Base-by-base conservation (phyloP, 306 rosid species). In the Carpinus viminea region DNA sequence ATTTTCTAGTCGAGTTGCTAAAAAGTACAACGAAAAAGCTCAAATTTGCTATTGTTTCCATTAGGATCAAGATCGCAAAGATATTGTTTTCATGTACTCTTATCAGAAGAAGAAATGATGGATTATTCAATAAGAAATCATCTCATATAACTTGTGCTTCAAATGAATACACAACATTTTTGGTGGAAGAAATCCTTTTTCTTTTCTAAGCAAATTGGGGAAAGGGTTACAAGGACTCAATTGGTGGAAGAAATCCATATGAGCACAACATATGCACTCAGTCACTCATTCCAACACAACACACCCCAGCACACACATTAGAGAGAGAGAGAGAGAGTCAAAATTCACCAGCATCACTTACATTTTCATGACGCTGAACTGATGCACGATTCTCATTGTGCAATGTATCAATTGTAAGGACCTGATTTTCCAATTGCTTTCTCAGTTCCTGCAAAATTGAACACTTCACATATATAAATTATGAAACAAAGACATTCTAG, bases 371-470 rank as follows among this genome's bases (percentile, higher is more conserved):
- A 60, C 36, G 85, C 77, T 90, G 96, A 66, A 78, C 78, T 57
- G 80, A 82, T 50, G 86, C 78, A 72, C 91, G 97, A 74, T 86
- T 90, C 77, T 93, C 96, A 65, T 72, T 84, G 34, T 54, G 91
- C 80, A 95, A 65, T 55, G 74, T 81, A 80, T 91, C 98, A 70
- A 87, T 88, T 59, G 84, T 84, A 84, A 83, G 72, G 79, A 90
- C 94, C 71, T 91, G 99, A 81, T 64, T 77, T 82, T 95, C 99
- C 83, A 95, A 85, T 85, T 91, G 99, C 92, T 91, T 93, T 87
- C 99, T 91, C 83, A 95, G 84, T 83, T 93, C 98, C 99, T 95
- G 88, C 68, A 72, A 74, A 76, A 54, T 77, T 61, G 53, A 50
- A 72, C 34, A 78, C 41, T 47, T 7, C 50, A 68, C 68, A 76